Percentiles rank a stretch among this genome's conserved stretches.
phyloP scores from a whole-genome alignment of 1,284 basidiomycete genomes.

The Ceratobasidium sp. region DNA sequence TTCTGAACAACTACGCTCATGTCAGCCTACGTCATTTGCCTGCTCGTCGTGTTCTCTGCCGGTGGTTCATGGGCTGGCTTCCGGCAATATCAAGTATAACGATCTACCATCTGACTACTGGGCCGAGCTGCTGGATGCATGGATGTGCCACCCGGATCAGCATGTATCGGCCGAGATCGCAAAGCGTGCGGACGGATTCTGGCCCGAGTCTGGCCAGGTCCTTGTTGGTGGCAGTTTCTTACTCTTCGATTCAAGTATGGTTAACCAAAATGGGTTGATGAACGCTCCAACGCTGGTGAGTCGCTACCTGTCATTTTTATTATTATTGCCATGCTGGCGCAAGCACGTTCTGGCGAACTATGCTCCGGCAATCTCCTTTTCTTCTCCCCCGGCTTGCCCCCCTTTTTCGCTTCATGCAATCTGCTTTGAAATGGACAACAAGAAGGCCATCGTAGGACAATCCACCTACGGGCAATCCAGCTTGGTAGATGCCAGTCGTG shows the following conservation, averaged over 20 bases:
- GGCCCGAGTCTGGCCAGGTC: slow-evolving; percentile 78
- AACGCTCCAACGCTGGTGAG: slow-evolving; percentile 70
- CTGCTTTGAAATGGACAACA: slow-evolving; percentile 69
- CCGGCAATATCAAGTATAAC: slow-evolving; percentile 64
- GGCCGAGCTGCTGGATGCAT: slow-evolving; percentile 96
- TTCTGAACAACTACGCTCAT: slow-evolving; percentile 69
- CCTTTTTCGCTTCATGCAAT: slow-evolving; percentile 42
- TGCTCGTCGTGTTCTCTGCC: slow-evolving; percentile 74
- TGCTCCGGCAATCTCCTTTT: not conserved
- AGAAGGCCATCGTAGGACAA: slow-evolving; percentile 89
- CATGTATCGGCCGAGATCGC: slow-evolving; percentile 78
- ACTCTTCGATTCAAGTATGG: slow-evolving; percentile 75
- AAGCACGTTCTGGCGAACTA: not conserved
- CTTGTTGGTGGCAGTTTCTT: slow-evolving; percentile 90
- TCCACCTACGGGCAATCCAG: slow-evolving; percentile 71
- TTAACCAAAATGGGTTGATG: slow-evolving; percentile 68
- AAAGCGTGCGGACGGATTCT: slow-evolving; percentile 79
- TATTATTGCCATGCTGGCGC: slow-evolving; percentile 6
- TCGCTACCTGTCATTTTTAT: slow-evolving; percentile 49
- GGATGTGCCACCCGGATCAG: slow-evolving; percentile 98
- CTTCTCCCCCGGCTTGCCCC: not conserved
- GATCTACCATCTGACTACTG: slow-evolving; percentile 96
- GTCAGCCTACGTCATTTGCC: slow-evolving; percentile 72
- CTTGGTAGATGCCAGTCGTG: slow-evolving; percentile 45
- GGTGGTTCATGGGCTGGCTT: slow-evolving; percentile 31